Base-by-base conservation (phyloP, 495 filamentous ascomycete species). In the Delitschia confertaspora region DNA sequence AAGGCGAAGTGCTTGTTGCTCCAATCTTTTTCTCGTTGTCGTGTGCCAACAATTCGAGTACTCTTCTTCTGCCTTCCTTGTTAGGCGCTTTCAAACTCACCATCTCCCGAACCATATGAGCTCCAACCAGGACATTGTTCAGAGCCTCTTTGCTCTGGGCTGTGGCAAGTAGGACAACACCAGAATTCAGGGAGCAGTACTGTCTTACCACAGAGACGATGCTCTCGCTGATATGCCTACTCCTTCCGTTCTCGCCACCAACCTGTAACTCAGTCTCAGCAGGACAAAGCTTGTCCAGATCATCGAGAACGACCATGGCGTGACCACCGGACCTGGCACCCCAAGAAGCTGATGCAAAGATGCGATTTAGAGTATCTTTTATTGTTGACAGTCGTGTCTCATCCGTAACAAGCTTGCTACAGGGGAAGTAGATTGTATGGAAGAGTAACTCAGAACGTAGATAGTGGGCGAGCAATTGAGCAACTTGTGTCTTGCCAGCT, bases 181-280 rank as follows among this genome's bases (percentile, higher is more conserved):
- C 79, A 45, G 78, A 87, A 31, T 84, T 80, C 58, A 66, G 63
- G 0, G 69, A 66, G 49, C 87, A 94, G 55, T 83, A 89, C 51
- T 94, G 83, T 42, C 79, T 76, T 0, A 85, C 83, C 55, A 88
- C 78, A 2, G 81, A 75, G 57, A 88, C 85, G 16, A 98, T 70
- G 2, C 85, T 71, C 59, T 96, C 91, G 59, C 88, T 94, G 45
- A 94, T 78, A 49, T 95, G 93, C 3, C 85, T 74, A 52, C 87
- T 95, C 21, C 93, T 80, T 14, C 79, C 83, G 51, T 95, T 95
- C 52, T 98, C 88, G 30, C 79, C 82, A 40, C 85, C 88, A 6
- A 93, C 85, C 63, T 93, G 83, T 20, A 95, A 68, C 59, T 96
- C 91, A 0, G 86, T 94, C 63, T 96, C 91, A 0, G 77, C 79